A percentile compares a stretch with the other conserved stretches of the same genome.
These are phyloP conservation scores for Neotropicomus parvogracilis DNA, from an alignment of 1,284 basidiomycete genomes.

Conservation along the genomic window DNA sequence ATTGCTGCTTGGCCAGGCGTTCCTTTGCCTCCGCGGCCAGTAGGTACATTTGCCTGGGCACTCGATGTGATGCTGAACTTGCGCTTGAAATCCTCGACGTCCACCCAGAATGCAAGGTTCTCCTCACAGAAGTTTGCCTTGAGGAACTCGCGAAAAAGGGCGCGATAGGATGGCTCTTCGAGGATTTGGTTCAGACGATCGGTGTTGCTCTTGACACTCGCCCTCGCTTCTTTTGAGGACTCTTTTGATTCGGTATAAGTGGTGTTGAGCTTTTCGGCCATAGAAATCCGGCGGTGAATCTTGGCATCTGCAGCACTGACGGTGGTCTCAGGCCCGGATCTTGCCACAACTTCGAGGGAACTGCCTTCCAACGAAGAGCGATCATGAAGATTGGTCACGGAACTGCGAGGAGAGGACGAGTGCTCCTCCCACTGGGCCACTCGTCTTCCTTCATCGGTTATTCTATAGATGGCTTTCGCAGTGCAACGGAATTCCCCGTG, in stretches of 20 bases:
- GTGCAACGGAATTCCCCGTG: slow-evolving; percentile 95
- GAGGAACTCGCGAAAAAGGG: slow-evolving; percentile 92
- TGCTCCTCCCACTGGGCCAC: slow-evolving; percentile 77
- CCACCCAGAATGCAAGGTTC: slow-evolving; percentile 95
- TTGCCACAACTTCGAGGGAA: slow-evolving; percentile 42
- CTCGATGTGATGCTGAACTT: slow-evolving; percentile 94
- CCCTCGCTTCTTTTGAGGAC: slow-evolving; percentile 46
- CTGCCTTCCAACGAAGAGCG: slow-evolving; percentile 42
- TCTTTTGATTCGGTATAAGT: slow-evolving; percentile 52
- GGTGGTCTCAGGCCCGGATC: slow-evolving; percentile 35
- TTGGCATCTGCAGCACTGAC: slow-evolving; percentile 53
- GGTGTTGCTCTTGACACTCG: slow-evolving; percentile 82
- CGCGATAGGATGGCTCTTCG: slow-evolving; percentile 87
- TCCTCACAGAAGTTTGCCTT: slow-evolving; percentile 96
- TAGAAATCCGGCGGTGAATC: slow-evolving; percentile 74
- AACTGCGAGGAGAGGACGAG: slow-evolving; percentile 61
- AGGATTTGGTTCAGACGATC: slow-evolving; percentile 90
- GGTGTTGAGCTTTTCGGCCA: slow-evolving; percentile 71
- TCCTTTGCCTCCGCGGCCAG: slow-evolving; percentile 41
- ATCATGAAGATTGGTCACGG: slow-evolving; percentile 56
- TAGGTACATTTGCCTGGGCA: slow-evolving; percentile 64
- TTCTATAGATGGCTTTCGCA: slow-evolving; percentile 88
- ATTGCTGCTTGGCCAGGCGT: slow-evolving; percentile 84
- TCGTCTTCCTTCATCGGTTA: slow-evolving; percentile 87
- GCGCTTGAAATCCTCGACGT: slow-evolving; percentile 95